Evolutionary conservation across 225 moss, liverwort and hornwort species (phyloP).

Genomic region (Lunularia cruciata): DNA sequence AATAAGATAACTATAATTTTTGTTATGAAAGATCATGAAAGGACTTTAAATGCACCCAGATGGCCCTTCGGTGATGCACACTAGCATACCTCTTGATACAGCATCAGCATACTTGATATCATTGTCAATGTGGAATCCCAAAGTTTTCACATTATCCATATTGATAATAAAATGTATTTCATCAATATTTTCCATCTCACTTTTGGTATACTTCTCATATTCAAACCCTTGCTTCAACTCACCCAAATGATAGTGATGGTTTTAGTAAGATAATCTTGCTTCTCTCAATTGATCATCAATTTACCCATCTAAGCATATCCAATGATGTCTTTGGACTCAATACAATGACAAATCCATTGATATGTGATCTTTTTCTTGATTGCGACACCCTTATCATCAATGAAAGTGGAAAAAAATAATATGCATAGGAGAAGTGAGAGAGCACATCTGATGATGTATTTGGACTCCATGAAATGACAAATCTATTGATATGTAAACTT

Average conservation of each 20-base stretch:
- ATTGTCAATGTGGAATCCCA: background rate
- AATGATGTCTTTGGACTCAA: no score
- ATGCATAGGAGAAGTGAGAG: no score
- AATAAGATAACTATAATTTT: background rate
- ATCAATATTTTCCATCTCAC: background rate
- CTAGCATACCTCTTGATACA: background rate
- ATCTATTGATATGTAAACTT: no score
- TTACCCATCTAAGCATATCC: no score
- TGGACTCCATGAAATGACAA: no score
- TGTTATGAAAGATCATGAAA: slow-evolving; percentile 2
- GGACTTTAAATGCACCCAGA: background rate
- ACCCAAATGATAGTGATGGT: background rate
- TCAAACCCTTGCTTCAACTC: background rate
- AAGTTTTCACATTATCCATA: background rate
- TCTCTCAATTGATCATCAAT: no score
- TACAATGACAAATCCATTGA: no score
- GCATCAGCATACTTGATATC: background rate
- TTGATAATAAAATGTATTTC: background rate
- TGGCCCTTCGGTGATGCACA: background rate
- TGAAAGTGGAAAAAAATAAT: no score
- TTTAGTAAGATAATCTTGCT: no score
- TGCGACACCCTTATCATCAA: no score
- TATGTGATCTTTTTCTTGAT: no score
- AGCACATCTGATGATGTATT: no score
- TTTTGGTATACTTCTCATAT: background rate